Evolutionary conservation across 345 rosid genomes (phyloP), one percentile per base, ranked within the genome.

Genomic region (Citrus reticulata): DNA sequence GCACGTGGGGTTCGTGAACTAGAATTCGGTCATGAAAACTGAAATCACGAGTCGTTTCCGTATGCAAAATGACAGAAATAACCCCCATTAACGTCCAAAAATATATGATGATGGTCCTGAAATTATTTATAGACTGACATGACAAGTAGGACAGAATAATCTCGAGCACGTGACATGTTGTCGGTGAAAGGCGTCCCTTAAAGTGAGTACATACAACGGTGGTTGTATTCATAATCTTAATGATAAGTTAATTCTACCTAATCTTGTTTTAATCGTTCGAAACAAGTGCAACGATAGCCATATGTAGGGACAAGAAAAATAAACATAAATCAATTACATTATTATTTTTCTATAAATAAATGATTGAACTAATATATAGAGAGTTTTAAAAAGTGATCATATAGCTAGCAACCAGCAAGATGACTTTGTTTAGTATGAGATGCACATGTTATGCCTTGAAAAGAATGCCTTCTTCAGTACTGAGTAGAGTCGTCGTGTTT

Each of bases 231-330:
- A 42, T 46, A 3, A 5, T 2, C 29, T 32, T 54, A 40, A 29
- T 67, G 67, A 70, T 42, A 16, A 49, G 77, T 77, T 80, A 32
- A 68, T 64, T 81, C 79, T 19, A 81, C 83, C 81, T 79, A 79
- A 82, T 63, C 64, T 34, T 27, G 34, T 42, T 17, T 46, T 46
- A 42, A 13, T 46, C 14, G 57, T 17, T 51, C 4, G 25, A 49
- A 19, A 71, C 62, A 54, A 29, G 51, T 13, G 51, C 51, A 13
- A 11, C 1, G 17, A 4, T 13, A 46, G 51, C 51, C 1, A 1
- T 46, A 13, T 3, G 1, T 71, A 71, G 37, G 59, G 62, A 71
- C 74, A 2, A 69, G 24, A 69, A 19, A 27, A 9, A 54, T 7
- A 6, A 46, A 25, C 7, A 62, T 1, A 2, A 25, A 24, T 24